Percentiles rank a stretch among this genome's conserved stretches.
Conservation (phyloP, 2,329 filamentous ascomycete genomes). For the Fusarium praegraminearum region DNA sequence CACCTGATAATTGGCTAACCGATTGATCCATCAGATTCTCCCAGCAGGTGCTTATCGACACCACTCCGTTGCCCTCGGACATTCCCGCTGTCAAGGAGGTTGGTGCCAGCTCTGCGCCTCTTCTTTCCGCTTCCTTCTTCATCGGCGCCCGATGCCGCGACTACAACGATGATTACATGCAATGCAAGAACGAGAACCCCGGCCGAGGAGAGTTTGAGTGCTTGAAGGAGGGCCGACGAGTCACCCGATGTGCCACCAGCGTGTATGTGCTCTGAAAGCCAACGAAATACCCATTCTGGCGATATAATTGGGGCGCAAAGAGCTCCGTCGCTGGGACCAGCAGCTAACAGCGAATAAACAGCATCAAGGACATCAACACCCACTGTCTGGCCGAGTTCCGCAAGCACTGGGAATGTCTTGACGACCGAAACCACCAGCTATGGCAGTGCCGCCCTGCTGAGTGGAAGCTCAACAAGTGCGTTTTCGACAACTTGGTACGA, state of each 20-base stretch:
- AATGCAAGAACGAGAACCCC: slow-evolving; percentile 96
- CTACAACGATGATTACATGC: slow-evolving; percentile 99
- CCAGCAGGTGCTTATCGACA: slow-evolving; percentile 93
- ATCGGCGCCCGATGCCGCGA: slow-evolving; percentile 94
- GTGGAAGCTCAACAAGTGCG: slow-evolving; percentile 92
- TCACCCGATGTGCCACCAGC: slow-evolving; percentile 94
- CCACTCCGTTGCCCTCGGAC: slow-evolving; percentile 89
- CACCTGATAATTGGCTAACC: slow-evolving; percentile 44
- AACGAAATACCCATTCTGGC: neutral
- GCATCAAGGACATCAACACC: slow-evolving; percentile 95
- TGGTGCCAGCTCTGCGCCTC: slow-evolving; percentile 90
- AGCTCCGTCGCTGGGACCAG: neutral
- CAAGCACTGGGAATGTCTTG: slow-evolving; percentile 93
- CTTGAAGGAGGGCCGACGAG: slow-evolving; percentile 94
- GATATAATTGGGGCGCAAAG: neutral
- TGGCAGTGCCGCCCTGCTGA: slow-evolving; percentile 94
- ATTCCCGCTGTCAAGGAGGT: slow-evolving; percentile 96
- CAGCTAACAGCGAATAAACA: slow-evolving; percentile 54
- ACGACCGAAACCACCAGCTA: slow-evolving; percentile 97
- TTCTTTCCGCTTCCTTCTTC: slow-evolving; percentile 93
- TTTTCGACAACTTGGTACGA: slow-evolving; percentile 92
- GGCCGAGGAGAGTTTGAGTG: slow-evolving; percentile 94
- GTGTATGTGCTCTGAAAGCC: slow-evolving; percentile 74
- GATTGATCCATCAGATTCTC: slow-evolving; percentile 78
- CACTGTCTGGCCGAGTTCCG: slow-evolving; percentile 92